Evolutionary conservation across 1,284 basidiomycete species (phyloP), one percentile per base, ranked within the genome.

Genomic region (Polyporus tsugae): DNA sequence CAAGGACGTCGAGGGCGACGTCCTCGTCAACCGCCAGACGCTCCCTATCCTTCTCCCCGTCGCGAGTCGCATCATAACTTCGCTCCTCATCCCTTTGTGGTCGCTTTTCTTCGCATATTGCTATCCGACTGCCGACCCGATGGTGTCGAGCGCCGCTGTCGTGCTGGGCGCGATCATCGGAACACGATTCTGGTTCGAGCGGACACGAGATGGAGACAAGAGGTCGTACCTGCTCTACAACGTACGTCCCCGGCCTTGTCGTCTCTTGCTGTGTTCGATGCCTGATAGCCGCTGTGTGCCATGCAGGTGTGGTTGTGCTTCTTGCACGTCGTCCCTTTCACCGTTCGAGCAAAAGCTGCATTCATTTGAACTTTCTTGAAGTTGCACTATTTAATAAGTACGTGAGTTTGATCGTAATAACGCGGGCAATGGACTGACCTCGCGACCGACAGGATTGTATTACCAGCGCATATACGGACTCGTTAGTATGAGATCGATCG

Each of bases 1-100:
- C 73, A 77, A 80, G 62, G 82, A 83, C 65, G 74, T 76, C 42
- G 76, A 80, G 1, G 82, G 82, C 13, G 82, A 84, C 62, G 66
- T 70, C 2, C 39, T 75, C 25, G 75, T 78, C 6, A 80, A 80
- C 6, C 76, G 82, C 4, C 75, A 69, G 33, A 83, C 82, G 4
- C 65, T 84, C 0, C 82, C 82, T 17, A 79, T 83, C 60, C 72
- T 77, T 6, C 76, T 77, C 53, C 82, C 82, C 4, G 19, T 3
- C 6, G 62, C 29, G 2, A 64, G 67, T 15, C 66, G 70, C 1
- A 5, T 63, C 2, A 22, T 36, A 22, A 64, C 52, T 9, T 33
- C 53, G 9, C 36, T 36, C n/a, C 35, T 65, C 7, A 15, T 70
- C 33, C 55, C 66, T 2, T 15, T 44, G 11, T 70, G 68, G 68